Base-by-base conservation (phyloP, 2,329 filamentous ascomycete species). In the Dactylonectria macrodidyma region DNA sequence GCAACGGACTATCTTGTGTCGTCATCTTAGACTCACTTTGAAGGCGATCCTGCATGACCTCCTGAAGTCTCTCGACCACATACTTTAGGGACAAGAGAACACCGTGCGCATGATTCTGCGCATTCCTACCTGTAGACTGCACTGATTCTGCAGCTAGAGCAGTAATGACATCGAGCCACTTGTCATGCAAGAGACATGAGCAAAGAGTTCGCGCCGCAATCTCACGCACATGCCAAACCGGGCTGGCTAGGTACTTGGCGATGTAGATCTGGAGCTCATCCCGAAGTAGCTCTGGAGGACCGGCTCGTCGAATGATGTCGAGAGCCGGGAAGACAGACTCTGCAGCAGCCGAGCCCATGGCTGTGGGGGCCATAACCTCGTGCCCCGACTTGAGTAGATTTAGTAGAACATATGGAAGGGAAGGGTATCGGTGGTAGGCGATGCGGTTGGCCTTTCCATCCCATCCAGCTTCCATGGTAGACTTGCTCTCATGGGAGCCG, bases 321-420 rank as follows among this genome's bases (percentile, higher is more conserved):
- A 97, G 83, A 0, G 92, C 93, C 0, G 94, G 93, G 75, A 96
- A 95, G 2, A 95, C 92, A 0, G 91, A 91, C 79, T 95, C 92
- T 6, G 89, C 88, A 1, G 86, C 81, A 7, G 80, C 78, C 3
- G 78, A 76, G 24, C 77, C 78, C 36, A 74, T 68, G 7, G 78
- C 74, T 34, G 77, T 77, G 3, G 78, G 81, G 59, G 84, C 80
- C 65, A 85, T 81, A 55, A 84, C 84, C 57, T 82, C 75, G 48
- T 85, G 83, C 3, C 85, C 87, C 3, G 85, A 84, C 71, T 86
- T 82, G 3, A 95, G 84, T 5, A 95, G 85, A 16, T 85, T 84
- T 3, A 92, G 80, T 0, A 95, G 84, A 2, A 93, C 89, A 2
- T 84, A 83, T 0, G 92, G 87, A 2, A 95, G 82, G 1, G 86